These are phyloP conservation scores for Wallacemonas collosoma DNA, from an alignment of 208 protist genomes.

Conservation along the genomic window DNA sequence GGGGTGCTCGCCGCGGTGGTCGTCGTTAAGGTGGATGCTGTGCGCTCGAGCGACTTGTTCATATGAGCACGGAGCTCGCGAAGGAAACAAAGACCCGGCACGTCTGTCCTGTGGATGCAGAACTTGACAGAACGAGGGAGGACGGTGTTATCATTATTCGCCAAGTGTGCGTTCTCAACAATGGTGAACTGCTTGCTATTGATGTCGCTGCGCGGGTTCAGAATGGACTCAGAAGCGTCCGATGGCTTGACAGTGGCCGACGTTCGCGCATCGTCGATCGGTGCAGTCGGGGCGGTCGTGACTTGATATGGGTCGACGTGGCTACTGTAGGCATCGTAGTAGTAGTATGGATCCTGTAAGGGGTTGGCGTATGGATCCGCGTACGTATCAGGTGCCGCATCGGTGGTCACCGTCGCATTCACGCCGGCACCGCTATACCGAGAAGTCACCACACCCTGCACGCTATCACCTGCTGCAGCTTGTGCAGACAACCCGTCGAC, in stretches of 20 bases:
- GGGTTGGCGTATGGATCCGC: constrained; percentile 3
- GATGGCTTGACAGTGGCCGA: not conserved
- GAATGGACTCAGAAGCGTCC: not conserved
- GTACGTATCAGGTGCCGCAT: constrained; percentile 22
- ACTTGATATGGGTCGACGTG: constrained; percentile 3
- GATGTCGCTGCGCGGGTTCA: constrained; percentile 18
- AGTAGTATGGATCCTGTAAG: constrained; percentile 24
- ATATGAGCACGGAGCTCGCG: constrained; percentile 60
- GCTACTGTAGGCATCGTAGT: not conserved
- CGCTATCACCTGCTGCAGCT: not conserved
- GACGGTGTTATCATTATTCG: constrained; percentile 22
- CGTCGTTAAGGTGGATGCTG: not conserved
- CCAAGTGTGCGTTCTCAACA: not conserved
- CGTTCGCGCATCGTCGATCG: not conserved
- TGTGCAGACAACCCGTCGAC: not conserved
- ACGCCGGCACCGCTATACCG: too few species aligned
- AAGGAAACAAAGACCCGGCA: constrained; percentile 61
- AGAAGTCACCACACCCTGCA: too few species aligned
- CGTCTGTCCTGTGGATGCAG: constrained; percentile 39
- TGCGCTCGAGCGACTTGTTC: not conserved
- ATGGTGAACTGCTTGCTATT: constrained; percentile 15
- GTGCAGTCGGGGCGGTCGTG: not conserved
- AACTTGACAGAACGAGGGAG: constrained; percentile 44
- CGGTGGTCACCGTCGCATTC: too few species aligned
- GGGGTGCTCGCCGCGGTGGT: not conserved